Conservation (phyloP, 352 stramenopile genomes). For the Elongisporangium undulatum region DNA sequence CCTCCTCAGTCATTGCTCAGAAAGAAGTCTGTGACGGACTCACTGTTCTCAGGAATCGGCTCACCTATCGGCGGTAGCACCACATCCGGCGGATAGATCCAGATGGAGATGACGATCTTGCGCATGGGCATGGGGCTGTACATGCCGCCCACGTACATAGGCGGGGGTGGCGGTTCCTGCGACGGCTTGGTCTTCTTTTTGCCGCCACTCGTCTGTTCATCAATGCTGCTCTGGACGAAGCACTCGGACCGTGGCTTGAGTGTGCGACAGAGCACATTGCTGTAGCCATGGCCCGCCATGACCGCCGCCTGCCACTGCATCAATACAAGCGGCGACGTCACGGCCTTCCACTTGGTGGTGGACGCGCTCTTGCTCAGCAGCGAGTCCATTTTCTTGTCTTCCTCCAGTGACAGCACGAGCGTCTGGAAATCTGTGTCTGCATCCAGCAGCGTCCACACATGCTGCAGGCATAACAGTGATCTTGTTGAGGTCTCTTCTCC, state of each 20-base stretch:
- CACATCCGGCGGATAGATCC: slow-evolving; percentile 70
- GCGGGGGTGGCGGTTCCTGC: background rate
- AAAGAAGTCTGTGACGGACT: slow-evolving; percentile 50
- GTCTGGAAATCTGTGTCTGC: slow-evolving; percentile 45
- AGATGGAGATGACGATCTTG: slow-evolving; percentile 51
- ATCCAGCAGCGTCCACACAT: slow-evolving; percentile 43
- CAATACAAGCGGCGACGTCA: slow-evolving; percentile 28
- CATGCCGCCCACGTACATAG: slow-evolving; percentile 15
- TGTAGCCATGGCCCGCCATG: slow-evolving; percentile 18
- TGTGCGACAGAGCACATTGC: slow-evolving; percentile 36
- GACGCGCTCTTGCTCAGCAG: slow-evolving; percentile 32
- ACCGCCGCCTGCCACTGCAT: slow-evolving; percentile 61
- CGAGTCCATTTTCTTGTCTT: slow-evolving; percentile 30
- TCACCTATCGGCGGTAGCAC: slow-evolving; percentile 51
- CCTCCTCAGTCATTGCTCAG: slow-evolving; percentile 2
- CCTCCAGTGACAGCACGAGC: slow-evolving; percentile 46
- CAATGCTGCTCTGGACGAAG: slow-evolving; percentile 11
- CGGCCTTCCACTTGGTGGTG: slow-evolving; percentile 21
- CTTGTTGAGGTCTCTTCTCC: background rate
- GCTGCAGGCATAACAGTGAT: slow-evolving; percentile 12
- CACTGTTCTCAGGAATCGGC: slow-evolving; percentile 36
- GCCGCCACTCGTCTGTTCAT: background rate
- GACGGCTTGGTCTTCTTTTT: slow-evolving; percentile 2
- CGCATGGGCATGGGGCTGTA: slow-evolving; percentile 51
- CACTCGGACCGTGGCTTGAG: slow-evolving; percentile 14